These are phyloP conservation scores for Nidularia sp. DNA, from an alignment of 768 basidiomycete genomes.

Conservation along the genomic window DNA sequence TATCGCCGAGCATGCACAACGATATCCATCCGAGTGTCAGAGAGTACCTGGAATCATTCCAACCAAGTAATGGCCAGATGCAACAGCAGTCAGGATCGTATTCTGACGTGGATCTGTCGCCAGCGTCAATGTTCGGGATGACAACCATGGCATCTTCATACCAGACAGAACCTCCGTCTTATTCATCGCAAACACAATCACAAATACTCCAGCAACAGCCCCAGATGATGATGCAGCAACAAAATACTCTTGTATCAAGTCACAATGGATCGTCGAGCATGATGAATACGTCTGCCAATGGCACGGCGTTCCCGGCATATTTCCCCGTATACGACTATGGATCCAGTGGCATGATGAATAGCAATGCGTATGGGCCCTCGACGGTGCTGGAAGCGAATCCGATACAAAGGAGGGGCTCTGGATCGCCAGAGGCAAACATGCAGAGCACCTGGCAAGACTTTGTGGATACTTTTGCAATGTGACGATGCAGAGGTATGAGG, in stretches of 20 bases:
- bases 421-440: constrained; percentile 60
- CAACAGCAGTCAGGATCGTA: constrained; percentile 16
- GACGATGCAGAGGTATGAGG: not conserved
- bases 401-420: constrained; percentile 37
- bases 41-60: constrained; percentile 67
- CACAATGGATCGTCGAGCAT: not conserved
- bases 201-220: constrained; percentile 18
- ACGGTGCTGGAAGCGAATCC: constrained; percentile 38
- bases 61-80: constrained; percentile 15
- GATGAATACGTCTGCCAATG: constrained; percentile 5
- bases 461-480: constrained; percentile 40
- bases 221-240: constrained; percentile 16
- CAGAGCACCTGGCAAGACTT: constrained; percentile 65
- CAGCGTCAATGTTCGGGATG: constrained; percentile 44
- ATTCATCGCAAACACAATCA: constrained; percentile 17
- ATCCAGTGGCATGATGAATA: constrained; percentile 23
- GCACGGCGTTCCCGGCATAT: constrained; percentile 52
- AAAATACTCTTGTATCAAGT: constrained; percentile 10
- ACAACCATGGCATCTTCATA: constrained; percentile 28
- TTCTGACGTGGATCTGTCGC: constrained; percentile 33
- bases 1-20: constrained; percentile 40
- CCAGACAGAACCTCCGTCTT: constrained; percentile 29
- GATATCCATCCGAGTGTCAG: constrained; percentile 60
- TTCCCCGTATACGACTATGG: constrained; percentile 77
- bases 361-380: constrained; percentile 11